Evolutionary conservation across 169 alveolate species (phyloP).

Genomic region (Plasmodium chabaudi): DNA sequence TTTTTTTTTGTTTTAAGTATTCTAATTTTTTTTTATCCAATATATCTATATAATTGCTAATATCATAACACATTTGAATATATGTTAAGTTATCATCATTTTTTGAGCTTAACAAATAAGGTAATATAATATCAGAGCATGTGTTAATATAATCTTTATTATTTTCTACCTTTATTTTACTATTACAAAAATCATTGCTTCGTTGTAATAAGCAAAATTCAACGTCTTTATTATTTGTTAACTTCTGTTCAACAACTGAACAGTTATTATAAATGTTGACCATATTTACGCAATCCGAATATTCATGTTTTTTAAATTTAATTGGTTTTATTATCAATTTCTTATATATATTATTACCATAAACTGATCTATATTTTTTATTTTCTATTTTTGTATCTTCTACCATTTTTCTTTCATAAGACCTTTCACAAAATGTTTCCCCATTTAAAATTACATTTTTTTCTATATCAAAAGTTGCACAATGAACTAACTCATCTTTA

Average conservation of each 20-base stretch:
- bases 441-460: constrained; percentile 50
- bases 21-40: constrained; percentile 31
- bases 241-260: constrained; percentile 28
- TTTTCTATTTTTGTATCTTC: neutral
- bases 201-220: constrained; percentile 21
- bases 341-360: constrained; percentile 17
- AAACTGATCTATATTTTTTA: constrained; percentile 17
- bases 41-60: constrained; percentile 13
- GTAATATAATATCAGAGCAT: constrained; percentile 54
- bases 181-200: constrained; percentile 26
- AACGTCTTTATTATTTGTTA: neutral
- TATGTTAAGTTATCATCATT: constrained; percentile 15
- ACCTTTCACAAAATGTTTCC: constrained; percentile 38
- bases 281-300: constrained; percentile 28
- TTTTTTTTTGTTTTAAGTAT: constrained; percentile 24
- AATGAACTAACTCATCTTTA: constrained; percentile 17
- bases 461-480: constrained; percentile 41
- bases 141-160: constrained; percentile 39
- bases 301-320: constrained; percentile 31
- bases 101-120: constrained; percentile 39
- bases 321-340: constrained; percentile 22
- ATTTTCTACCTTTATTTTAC: constrained; percentile 13
- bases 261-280: constrained; percentile 52
- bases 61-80: constrained; percentile 19
- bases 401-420: constrained; percentile 29